A percentile compares a stretch with the other conserved stretches of the same genome.
These are phyloP conservation scores for Exobasidium rhododendri DNA, from an alignment of 1,284 basidiomycete genomes.

Conservation along the genomic window DNA sequence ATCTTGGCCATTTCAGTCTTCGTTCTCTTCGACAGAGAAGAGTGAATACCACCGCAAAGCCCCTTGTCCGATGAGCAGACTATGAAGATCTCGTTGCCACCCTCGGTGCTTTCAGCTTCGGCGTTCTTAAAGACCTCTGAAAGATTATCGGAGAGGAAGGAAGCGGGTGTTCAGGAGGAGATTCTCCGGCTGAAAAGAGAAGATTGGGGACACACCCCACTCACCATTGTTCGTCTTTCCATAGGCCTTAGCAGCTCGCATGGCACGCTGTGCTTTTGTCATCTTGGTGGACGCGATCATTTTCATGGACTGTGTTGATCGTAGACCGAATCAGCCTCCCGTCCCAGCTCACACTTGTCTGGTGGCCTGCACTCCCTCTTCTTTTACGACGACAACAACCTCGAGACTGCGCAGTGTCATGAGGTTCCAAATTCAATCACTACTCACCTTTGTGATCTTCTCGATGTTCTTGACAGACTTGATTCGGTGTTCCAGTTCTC, in stretches of 20 bases:
- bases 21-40: constrained; percentile 85
- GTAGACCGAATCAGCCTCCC: too few species aligned
- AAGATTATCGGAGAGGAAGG: not conserved
- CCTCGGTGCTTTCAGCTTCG: constrained; percentile 42
- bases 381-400: too few species aligned
- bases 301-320: constrained; percentile 99
- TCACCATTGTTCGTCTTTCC: constrained; percentile 86
- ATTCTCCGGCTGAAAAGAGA: too few species aligned
- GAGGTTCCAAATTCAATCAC: too few species aligned
- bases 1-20: constrained; percentile 61
- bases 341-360: too few species aligned
- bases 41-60: constrained; percentile 99
- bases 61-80: constrained; percentile 98
- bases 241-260: constrained; percentile 89
- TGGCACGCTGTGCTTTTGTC: constrained; percentile 81
- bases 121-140: constrained; percentile 53
- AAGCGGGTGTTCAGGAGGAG: too few species aligned
- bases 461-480: constrained; percentile 90
- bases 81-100: constrained; percentile 62
- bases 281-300: constrained; percentile 94
- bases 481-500: constrained; percentile 92
- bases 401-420: too few species aligned
- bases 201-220: constrained; percentile 20
- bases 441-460: constrained; percentile 1
- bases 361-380: too few species aligned